phyloP scores from a whole-genome alignment of 805 yeast genomes.

The Candida alai region DNA sequence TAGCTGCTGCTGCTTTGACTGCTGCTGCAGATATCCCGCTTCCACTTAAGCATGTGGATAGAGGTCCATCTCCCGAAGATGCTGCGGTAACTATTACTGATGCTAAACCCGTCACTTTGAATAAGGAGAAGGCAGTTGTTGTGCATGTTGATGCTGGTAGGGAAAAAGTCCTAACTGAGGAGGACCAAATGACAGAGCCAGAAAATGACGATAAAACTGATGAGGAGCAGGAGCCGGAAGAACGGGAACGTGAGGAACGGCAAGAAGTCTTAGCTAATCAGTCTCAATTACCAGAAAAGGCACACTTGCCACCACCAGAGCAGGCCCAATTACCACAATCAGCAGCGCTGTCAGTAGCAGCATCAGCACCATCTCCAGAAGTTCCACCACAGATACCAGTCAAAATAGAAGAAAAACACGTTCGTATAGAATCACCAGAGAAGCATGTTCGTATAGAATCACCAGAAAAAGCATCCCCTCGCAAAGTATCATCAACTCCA shows the following conservation, averaged over 20 bases:
- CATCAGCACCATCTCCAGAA: background rate
- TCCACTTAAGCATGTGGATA: conserved; percentile 36
- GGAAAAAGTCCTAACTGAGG: conserved; percentile 6
- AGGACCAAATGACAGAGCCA: conserved; percentile 11
- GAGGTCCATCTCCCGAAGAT: no score
- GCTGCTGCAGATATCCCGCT: conserved; percentile 78
- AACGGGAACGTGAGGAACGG: no score
- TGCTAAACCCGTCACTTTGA: conserved; percentile 1
- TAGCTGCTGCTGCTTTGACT: conserved; percentile 81
- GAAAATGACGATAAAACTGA: conserved; percentile 25
- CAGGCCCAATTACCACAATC: no score
- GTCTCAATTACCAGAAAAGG: background rate
- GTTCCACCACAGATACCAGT: background rate
- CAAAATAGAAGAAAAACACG: conserved; percentile 9
- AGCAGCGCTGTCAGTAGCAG: no score
- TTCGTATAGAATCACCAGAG: no score
- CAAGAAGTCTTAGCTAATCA: background rate
- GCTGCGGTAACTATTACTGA: background rate
- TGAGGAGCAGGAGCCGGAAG: conserved; percentile 16
- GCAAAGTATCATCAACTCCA: background rate
- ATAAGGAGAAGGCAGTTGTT: conserved; percentile 1
- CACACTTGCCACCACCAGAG: conserved; percentile 1
- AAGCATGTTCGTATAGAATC: no score
- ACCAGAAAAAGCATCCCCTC: no score
- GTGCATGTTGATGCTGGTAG: conserved; percentile 1